Conservation (phyloP, 768 basidiomycete species). For the Suillus weaverae region DNA sequence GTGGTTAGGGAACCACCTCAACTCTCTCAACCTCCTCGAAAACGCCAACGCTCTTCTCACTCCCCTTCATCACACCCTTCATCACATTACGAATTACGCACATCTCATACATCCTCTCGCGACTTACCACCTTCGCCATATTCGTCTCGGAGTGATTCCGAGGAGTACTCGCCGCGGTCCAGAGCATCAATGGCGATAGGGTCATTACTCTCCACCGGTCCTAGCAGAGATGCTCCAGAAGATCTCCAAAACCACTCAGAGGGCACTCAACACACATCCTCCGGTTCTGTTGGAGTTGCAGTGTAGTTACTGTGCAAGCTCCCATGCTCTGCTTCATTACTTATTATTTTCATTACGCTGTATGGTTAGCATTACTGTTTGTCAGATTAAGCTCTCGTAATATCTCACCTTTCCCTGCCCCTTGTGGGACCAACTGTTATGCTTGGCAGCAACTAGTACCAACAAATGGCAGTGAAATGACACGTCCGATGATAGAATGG, state of each 20-base stretch:
- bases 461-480: constrained; percentile 4
- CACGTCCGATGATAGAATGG: neutral
- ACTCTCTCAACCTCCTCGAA: constrained; percentile 48
- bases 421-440: neutral
- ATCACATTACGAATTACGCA: constrained; percentile 34
- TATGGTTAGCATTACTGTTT: constrained; percentile 8
- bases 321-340: constrained; percentile 3
- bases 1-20: constrained; percentile 30
- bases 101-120: constrained; percentile 38
- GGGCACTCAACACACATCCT: constrained; percentile 14
- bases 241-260: constrained; percentile 26
- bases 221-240: constrained; percentile 28
- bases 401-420: constrained; percentile 2
- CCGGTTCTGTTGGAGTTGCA: constrained; percentile 1
- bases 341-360: constrained; percentile 10
- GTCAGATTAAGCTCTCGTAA: constrained; percentile 9
- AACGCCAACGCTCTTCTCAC: constrained; percentile 63
- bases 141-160: constrained; percentile 67
- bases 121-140: constrained; percentile 74
- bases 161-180: constrained; percentile 69
- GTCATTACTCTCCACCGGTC: constrained; percentile 59
- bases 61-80: constrained; percentile 56
- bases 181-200: constrained; percentile 80
- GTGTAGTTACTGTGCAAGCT: constrained; percentile 16
- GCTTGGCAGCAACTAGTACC: constrained; percentile 1